Evolutionary conservation across 306 rosid species (phyloP).

Genomic region (Glycine latifolia): DNA sequence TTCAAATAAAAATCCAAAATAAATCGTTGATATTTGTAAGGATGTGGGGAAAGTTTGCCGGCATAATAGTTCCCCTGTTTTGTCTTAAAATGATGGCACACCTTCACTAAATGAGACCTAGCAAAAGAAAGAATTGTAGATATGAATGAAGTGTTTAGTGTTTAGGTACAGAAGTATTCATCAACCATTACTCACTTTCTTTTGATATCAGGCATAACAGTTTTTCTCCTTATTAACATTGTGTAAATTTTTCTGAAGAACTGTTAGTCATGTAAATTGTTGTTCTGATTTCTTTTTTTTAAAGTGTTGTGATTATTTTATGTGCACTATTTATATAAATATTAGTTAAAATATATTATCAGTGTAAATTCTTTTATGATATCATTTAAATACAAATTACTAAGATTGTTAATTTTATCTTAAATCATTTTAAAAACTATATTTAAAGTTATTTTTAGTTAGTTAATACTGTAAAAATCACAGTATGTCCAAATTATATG

Average conservation of each 20-base stretch:
- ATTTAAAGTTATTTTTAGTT: background rate
- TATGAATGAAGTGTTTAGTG: too few relatives aligned
- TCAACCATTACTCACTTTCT: background rate
- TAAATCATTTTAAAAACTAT: background rate
- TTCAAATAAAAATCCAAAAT: too few relatives aligned
- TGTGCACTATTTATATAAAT: too few relatives aligned
- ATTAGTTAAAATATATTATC: too few relatives aligned
- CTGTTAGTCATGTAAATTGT: background rate
- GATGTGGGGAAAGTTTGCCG: background rate
- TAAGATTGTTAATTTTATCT: background rate
- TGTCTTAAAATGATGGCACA: background rate
- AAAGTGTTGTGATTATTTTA: background rate
- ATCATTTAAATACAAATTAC: background rate
- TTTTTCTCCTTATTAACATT: background rate
- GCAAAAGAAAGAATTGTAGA: too few relatives aligned
- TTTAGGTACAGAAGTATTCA: too few relatives aligned
- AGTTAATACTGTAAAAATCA: background rate
- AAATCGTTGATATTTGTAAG: background rate
- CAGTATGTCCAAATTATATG: background rate
- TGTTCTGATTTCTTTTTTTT: background rate
- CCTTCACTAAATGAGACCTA: too few relatives aligned
- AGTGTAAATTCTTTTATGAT: too few relatives aligned
- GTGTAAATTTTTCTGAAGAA: background rate
- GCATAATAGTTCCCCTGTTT: background rate
- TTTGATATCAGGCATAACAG: background rate